These are phyloP conservation scores for Phaeomoniella chlamydospora DNA, from an alignment of 2,329 filamentous ascomycete species.

Conservation along the genomic window DNA sequence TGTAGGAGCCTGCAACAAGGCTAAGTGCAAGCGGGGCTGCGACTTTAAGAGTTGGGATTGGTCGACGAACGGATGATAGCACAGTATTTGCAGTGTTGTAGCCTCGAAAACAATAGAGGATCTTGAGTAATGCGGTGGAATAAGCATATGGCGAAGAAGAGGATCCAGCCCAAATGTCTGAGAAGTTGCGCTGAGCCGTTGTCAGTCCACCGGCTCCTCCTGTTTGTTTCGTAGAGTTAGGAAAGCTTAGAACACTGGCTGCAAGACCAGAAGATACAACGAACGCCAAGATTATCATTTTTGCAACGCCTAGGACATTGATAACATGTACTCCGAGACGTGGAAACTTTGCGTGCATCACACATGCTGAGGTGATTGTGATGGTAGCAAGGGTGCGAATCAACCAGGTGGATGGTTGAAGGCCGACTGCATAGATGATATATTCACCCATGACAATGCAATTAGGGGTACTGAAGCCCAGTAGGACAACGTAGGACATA, in stretches of 20 bases:
- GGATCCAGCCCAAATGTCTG: conserved; percentile 19
- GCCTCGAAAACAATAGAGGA: conserved; percentile 41
- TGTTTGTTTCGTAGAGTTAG: not conserved
- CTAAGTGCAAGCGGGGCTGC: conserved; percentile 40
- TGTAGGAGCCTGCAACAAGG: conserved; percentile 40
- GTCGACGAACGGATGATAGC: conserved; percentile 41
- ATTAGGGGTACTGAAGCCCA: conserved; percentile 38
- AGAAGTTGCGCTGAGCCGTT: conserved; percentile 13
- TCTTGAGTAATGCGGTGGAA: conserved; percentile 38
- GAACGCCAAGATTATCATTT: conserved; percentile 33
- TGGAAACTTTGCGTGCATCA: conserved; percentile 31
- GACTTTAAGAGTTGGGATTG: conserved; percentile 41
- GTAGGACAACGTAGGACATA: conserved; percentile 34
- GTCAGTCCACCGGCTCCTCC: not conserved
- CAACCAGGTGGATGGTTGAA: conserved; percentile 24
- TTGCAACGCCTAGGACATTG: conserved; percentile 33
- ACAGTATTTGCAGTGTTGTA: conserved; percentile 43
- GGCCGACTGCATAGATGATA: conserved; percentile 29
- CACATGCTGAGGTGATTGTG: conserved; percentile 31
- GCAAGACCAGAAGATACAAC: conserved; percentile 30
- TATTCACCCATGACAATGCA: conserved; percentile 38
- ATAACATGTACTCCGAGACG: conserved; percentile 33
- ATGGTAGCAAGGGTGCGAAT: conserved; percentile 33
- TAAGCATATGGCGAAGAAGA: conserved; percentile 27
- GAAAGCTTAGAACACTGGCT: conserved; percentile 11